Evolutionary conservation across 805 yeast species (phyloP).

Genomic region (Ogataea saltuana): DNA sequence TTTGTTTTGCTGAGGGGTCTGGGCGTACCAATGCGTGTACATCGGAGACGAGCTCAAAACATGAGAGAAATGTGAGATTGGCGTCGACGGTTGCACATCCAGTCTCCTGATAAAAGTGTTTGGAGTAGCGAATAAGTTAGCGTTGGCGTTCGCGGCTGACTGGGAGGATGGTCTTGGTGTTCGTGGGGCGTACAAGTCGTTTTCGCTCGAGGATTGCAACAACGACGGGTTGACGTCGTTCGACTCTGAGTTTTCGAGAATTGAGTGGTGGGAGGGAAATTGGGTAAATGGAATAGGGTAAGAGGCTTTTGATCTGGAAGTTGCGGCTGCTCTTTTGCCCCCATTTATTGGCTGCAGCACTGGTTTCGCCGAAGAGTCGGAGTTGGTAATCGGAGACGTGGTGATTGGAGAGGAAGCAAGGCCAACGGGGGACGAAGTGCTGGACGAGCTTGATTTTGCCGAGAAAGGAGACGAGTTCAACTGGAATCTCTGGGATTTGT

Average conservation of each 20-base stretch:
- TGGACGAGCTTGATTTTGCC: conserved; percentile 15
- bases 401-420: conserved; percentile 30
- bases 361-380: conserved; percentile 17
- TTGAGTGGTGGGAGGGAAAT: conserved; percentile 18
- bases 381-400: conserved; percentile 31
- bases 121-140: conserved; percentile 13
- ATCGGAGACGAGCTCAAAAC: conserved; percentile 38
- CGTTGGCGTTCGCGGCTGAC: neutral
- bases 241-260: conserved; percentile 16
- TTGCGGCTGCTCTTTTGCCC: neutral
- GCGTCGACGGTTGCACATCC: conserved; percentile 28
- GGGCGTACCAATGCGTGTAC: conserved; percentile 35
- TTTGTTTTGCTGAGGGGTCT: conserved; percentile 29
- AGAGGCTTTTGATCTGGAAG: neutral
- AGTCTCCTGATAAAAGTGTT: conserved; percentile 9
- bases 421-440: conserved; percentile 19
- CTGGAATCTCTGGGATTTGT: conserved; percentile 5
- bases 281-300: conserved; percentile 11
- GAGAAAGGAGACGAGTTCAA: conserved; percentile 23
- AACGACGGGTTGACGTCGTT: conserved; percentile 29
- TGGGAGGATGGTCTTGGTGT: conserved; percentile 15
- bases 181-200: conserved; percentile 10
- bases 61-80: conserved; percentile 34
- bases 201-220: conserved; percentile 13
- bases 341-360: conserved; percentile 1